These are phyloP conservation scores for Hortaea werneckii DNA, from an alignment of 2,329 filamentous ascomycete genomes.

Conservation along the genomic window DNA sequence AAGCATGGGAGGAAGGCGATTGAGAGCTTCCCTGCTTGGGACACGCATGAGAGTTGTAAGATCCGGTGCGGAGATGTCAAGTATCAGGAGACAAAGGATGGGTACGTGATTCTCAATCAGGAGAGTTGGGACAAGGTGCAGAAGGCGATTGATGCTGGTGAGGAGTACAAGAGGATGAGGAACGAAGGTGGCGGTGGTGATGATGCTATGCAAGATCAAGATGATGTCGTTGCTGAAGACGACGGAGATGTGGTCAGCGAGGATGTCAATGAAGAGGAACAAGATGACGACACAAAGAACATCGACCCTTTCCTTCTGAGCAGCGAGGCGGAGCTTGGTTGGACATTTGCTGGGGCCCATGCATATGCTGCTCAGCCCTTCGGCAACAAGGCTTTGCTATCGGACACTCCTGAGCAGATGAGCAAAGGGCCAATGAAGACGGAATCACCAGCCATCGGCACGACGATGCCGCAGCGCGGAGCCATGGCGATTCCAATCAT, in stretches of 20 bases:
- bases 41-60: constrained; percentile 14
- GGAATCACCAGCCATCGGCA: not conserved
- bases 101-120: constrained; percentile 15
- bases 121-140: constrained; percentile 14
- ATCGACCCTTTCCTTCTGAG: too few relatives aligned
- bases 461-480: too few relatives aligned
- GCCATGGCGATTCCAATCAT: too few relatives aligned
- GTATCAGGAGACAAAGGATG: constrained; percentile 12
- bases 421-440: not conserved
- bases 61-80: constrained; percentile 10
- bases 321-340: not conserved
- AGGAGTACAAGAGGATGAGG: not conserved
- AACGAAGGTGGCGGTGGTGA: not conserved
- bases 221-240: not conserved
- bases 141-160: constrained; percentile 9
- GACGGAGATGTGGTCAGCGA: not conserved
- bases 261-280: not conserved
- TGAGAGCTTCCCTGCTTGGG: constrained; percentile 6
- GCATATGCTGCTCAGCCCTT: not conserved
- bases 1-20: constrained; percentile 4
- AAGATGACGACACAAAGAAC: not conserved
- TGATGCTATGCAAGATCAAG: not conserved
- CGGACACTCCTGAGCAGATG: not conserved
- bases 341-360: not conserved
- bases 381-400: not conserved